Base-by-base conservation (phyloP, 148 eudicot genomes). In the Amaranthus cruentus region DNA sequence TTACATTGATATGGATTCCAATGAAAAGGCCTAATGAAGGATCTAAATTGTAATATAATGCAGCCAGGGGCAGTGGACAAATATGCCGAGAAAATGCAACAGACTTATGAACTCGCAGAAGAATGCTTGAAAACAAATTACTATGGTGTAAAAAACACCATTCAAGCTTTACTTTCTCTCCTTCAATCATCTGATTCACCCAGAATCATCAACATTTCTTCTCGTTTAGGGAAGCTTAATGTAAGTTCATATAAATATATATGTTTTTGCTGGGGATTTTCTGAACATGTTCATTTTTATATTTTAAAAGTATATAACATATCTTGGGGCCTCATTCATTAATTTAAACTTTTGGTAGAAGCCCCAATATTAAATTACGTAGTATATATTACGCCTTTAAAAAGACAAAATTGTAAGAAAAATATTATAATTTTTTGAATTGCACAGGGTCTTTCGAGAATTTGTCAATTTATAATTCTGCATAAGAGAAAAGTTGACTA, bases 101-200 rank as follows among this genome's bases (percentile, higher is more conserved):
- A 81, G 72, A 73, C 85, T 12, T 70, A 79, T 48, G 85, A 85
- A 12, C 56, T 80, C 69, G 75, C 85, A 4, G 76, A 76, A 73
- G 77, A 82, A 50, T 85, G 93, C 74, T 0, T 85, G 42, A 52
- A 87, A 48, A 85, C 78, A 66, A 85, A 89, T 62, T 84, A 87
- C 75, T 80, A 84, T 43, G 90, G 93, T 2, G 81, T 75, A 6
- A 87, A 78, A 72, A 70, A 78, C 54, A 81, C 75, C 66, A 62
- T 66, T 47, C 85, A 89, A 78, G 84, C 78, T n/a, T 55, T 87
- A 28, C 55, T 84, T 57, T 88, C 89, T 43, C 85, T 87, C n/a
- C 93, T 89, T 11, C 68, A 77, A 7, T 11, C 74, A 47, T 88
- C 92, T 7, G 81, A 82, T 66, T 87, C 96, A 0, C 83, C 91